These are phyloP conservation scores for Colletotrichum magnum DNA, from an alignment of 2,329 filamentous ascomycete genomes.

Conservation along the genomic window DNA sequence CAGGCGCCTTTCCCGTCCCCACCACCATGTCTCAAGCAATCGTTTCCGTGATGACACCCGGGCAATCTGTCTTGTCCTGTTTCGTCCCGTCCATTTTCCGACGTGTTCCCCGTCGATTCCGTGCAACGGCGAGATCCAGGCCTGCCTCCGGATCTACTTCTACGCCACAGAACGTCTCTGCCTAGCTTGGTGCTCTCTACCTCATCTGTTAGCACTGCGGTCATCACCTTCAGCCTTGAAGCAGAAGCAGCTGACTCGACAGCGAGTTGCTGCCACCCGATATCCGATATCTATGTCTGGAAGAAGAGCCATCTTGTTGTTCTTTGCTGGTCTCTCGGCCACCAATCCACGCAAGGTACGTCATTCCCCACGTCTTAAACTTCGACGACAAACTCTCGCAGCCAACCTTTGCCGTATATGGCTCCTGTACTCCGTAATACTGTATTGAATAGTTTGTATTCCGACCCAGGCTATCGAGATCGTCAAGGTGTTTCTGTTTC, in stretches of 20 bases:
- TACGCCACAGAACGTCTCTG: too few species aligned
- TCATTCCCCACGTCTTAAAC: neutral
- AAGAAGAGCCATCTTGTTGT: neutral
- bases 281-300: neutral
- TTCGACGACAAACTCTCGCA: neutral
- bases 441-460: too few species aligned
- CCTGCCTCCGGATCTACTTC: neutral
- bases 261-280: neutral
- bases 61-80: neutral
- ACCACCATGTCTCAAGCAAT: constrained; percentile 15
- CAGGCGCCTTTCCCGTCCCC: constrained; percentile 13
- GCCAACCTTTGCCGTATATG: neutral
- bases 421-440: neutral
- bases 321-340: neutral
- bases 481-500: neutral
- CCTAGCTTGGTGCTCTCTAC: neutral
- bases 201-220: neutral
- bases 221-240: neutral
- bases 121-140: neutral
- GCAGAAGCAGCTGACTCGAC: neutral
- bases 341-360: neutral
- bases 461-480: neutral
- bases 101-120: neutral
- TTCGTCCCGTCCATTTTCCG: neutral
- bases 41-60: neutral